phyloP scores from a whole-genome alignment of 2,329 filamentous ascomycete species.

The Neurospora sp. region DNA sequence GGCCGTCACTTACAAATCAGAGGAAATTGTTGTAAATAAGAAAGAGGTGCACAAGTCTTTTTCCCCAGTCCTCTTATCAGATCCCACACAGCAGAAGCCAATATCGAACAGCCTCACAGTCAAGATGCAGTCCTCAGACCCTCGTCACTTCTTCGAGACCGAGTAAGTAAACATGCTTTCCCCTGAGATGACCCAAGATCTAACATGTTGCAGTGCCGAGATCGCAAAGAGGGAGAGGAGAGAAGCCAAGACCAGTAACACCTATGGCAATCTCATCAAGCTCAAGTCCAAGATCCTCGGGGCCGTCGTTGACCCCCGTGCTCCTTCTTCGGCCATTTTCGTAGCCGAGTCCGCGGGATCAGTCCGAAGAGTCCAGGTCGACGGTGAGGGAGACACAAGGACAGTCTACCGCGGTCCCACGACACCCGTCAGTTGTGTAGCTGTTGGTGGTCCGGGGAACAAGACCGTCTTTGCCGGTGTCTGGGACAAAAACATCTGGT shows the following conservation, averaged over 20 bases:
- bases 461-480: slow-evolving; percentile 71
- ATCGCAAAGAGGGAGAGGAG: slow-evolving; percentile 47
- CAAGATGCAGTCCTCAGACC: slow-evolving; percentile 61
- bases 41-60: neutral
- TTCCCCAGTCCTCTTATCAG: neutral
- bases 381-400: slow-evolving; percentile 45
- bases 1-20: neutral
- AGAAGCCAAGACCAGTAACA: slow-evolving; percentile 62
- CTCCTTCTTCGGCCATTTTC: slow-evolving; percentile 50
- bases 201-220: slow-evolving; percentile 36
- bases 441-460: slow-evolving; percentile 47
- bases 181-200: slow-evolving; percentile 30
- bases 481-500: slow-evolving; percentile 88
- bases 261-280: slow-evolving; percentile 68
- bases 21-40: neutral
- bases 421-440: slow-evolving; percentile 70
- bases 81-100: neutral
- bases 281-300: slow-evolving; percentile 82
- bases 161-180: slow-evolving; percentile 46
- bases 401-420: slow-evolving; percentile 60
- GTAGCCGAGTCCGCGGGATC: slow-evolving; percentile 81
- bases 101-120: neutral
- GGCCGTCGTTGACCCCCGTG: slow-evolving; percentile 55
- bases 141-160: slow-evolving; percentile 85
- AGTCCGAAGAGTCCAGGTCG: slow-evolving; percentile 61